Base-by-base conservation (phyloP, 345 rosid species). In the Salix udensis region DNA sequence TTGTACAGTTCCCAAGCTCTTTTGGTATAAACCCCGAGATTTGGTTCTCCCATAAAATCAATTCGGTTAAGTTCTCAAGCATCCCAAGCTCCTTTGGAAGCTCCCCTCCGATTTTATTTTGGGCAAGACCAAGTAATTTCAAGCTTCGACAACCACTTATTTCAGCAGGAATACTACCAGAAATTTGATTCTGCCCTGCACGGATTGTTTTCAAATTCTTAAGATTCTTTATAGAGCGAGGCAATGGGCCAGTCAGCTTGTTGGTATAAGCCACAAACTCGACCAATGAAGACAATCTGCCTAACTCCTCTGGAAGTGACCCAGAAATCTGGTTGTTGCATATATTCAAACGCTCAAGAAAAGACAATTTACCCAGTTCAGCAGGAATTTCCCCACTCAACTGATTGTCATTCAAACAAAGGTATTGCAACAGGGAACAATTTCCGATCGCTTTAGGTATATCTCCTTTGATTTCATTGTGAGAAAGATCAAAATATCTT, bases 91-190 rank as follows among this genome's bases (percentile, higher is more conserved):
- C 88, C 70, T 65, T 84, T 5, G 96, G 97, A 75, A 93, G 86
- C 74, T 83, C 70, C 70, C 94, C 97, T 78, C 88, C 91, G 11
- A 93, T 86, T 64, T 82, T 78, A 82, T 91, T 91, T 80, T 93
- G 96, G 31, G 97, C 92, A 80, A 91, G 83, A 66, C 97, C 97
- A 76, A 93, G 85, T 77, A 91, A 82, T 88, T 87, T 71, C 70
- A 93, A 76, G 81, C 89, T 89, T 78, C 77, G 85, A 70, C 97
- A 93, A 55, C 90, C 86, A 76, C 92, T 80, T 73, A 93, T 91
- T 74, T 89, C 93, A 1, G 86, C 71, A 2, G 96, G 97, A 73
- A 93, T 89, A 71, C 86, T 78, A 58, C 97, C 97, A 5, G 94
- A 89, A 58, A 93, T 82, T 7, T 66, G 75, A 52, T 93, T 93